Conservation (phyloP, 2,329 filamentous ascomycete genomes). For the Sordariomycetes sp. region DNA sequence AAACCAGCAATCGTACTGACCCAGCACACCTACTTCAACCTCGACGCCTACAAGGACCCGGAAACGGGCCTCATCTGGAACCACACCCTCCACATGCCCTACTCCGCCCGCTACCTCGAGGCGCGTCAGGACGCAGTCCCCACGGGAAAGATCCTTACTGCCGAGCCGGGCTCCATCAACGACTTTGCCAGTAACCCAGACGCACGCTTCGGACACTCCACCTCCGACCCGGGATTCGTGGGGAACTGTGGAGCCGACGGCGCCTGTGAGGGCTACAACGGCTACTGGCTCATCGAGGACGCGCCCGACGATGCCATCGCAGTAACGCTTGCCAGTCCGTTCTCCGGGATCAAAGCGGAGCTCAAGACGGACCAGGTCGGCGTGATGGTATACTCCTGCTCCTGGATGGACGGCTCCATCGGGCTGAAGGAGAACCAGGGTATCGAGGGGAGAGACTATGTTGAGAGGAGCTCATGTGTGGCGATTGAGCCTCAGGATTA, state of each 20-base stretch:
- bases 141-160: constrained; percentile 46
- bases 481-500: constrained; percentile 69
- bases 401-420: constrained; percentile 34
- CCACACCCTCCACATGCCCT: constrained; percentile 49
- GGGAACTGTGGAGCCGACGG: constrained; percentile 42
- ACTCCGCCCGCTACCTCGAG: constrained; percentile 43
- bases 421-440: constrained; percentile 44
- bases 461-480: constrained; percentile 52
- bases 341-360: constrained; percentile 56
- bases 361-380: constrained; percentile 58
- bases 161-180: constrained; percentile 41
- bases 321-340: constrained; percentile 44
- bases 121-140: constrained; percentile 43
- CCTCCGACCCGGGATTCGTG: constrained; percentile 35
- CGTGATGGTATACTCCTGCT: constrained; percentile 59
- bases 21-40: constrained; percentile 57
- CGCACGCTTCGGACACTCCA: constrained; percentile 45
- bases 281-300: constrained; percentile 33
- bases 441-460: constrained; percentile 23
- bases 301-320: constrained; percentile 23
- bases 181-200: constrained; percentile 53
- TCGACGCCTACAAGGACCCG: constrained; percentile 49
- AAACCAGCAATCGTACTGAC: constrained; percentile 44
- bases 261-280: constrained; percentile 49
- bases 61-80: constrained; percentile 41